Evolutionary conservation across 129 eudicot species (phyloP).

Genomic region (Chrysanthemum lavandulifolium): DNA sequence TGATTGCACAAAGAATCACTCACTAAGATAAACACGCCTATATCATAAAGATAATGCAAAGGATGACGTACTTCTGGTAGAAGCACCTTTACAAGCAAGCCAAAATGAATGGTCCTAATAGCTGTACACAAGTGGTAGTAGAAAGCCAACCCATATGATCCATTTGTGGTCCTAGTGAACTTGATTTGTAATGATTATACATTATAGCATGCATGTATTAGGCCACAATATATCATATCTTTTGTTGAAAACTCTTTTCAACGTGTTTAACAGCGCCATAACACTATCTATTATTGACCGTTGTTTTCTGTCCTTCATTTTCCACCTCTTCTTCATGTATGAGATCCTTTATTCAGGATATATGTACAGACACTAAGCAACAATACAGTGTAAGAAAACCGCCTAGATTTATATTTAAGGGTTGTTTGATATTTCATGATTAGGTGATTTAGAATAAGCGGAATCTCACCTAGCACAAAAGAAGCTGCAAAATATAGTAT

Average conservation of each 20-base stretch:
- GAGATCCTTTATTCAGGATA: no score
- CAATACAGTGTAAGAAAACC: no score
- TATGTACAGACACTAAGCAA: no score
- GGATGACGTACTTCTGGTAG: constrained; percentile 15
- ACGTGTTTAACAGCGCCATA: constrained; percentile 14
- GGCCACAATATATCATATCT: constrained; percentile 24
- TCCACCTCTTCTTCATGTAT: background rate
- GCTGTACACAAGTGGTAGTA: constrained; percentile 36
- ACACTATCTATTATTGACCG: background rate
- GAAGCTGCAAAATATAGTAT: no score
- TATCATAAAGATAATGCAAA: constrained; percentile 19
- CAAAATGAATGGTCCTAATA: constrained; percentile 36
- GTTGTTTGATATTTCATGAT: no score
- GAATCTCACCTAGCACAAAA: no score
- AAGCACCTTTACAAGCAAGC: constrained; percentile 39
- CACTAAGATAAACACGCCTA: constrained; percentile 18
- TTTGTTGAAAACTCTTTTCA: constrained; percentile 13
- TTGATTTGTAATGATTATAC: constrained; percentile 31
- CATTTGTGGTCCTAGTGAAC: constrained; percentile 34
- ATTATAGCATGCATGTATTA: constrained; percentile 31
- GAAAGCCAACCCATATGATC: constrained; percentile 31
- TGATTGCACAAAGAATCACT: constrained; percentile 20
- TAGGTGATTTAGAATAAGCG: no score
- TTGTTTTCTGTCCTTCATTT: background rate
- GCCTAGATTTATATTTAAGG: no score